Evolutionary conservation across 768 basidiomycete species (phyloP).

Genomic region (Lentinula aciculospora): DNA sequence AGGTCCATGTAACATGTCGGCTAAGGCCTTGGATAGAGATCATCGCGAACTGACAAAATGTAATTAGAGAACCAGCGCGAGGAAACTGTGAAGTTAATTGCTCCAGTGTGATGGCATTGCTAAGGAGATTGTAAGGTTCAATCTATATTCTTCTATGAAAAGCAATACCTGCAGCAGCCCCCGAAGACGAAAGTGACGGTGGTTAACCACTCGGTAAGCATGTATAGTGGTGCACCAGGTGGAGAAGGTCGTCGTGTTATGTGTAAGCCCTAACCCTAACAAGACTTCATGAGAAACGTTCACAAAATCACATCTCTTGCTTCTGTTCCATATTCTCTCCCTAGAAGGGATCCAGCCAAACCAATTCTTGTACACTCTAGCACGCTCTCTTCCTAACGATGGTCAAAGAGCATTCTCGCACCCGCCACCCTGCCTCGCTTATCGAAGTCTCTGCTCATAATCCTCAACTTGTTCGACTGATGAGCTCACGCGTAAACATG

Average conservation of each 20-base stretch:
- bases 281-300: not conserved
- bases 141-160: not conserved
- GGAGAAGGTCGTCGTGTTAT: not conserved
- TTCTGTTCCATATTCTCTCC: constrained; percentile 3
- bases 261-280: not conserved
- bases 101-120: constrained; percentile 78
- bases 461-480: constrained; percentile 72
- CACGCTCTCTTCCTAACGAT: constrained; percentile 5
- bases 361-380: constrained; percentile 7
- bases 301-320: not conserved
- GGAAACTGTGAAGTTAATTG: constrained; percentile 65
- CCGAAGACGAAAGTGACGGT: constrained; percentile 79
- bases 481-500: constrained; percentile 69
- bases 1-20: constrained; percentile 47
- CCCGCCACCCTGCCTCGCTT: constrained; percentile 75
- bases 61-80: constrained; percentile 75
- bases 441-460: constrained; percentile 72
- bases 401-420: constrained; percentile 1
- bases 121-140: constrained; percentile 17
- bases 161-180: constrained; percentile 72
- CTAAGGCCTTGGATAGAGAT: constrained; percentile 74
- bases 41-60: constrained; percentile 79
- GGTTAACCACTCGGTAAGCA: constrained; percentile 40
- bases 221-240: not conserved
- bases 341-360: constrained; percentile 10